Evolutionary conservation across 495 filamentous ascomycete species (phyloP), one percentile per base, ranked within the genome.

Genomic region (Penicillium ucsense): DNA sequence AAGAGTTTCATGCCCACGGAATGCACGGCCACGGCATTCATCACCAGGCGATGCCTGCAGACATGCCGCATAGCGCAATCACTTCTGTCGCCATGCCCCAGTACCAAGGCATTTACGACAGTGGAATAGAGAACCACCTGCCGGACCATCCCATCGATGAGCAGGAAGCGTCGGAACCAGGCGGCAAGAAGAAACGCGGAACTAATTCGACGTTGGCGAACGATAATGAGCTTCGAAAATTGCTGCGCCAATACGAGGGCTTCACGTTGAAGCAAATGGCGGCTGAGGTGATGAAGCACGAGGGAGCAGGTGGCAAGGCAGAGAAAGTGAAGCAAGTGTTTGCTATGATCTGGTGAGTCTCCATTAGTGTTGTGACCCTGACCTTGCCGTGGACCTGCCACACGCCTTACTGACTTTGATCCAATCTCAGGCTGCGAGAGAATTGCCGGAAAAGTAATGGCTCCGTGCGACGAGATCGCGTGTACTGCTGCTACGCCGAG

Each of bases 301-400:
- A 84, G 60, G 83, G 83, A 34, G 85, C 88, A 9, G 71, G 71
- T 7, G 70, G 70, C 8, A 88, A 89, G 61, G 86, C 91, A 5
- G 92, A 98, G 63, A 85, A 94, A 62, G 86, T 89, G 37, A 90
- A 95, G 50, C 92, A 98, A 71, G 82, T 98, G 28, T 96, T 96
- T 63, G 92, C 92, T 9, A 94, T 98, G 87, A 81, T 94, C 48
- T 98, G 92, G 92, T 96, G 80, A 60, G 68, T 20, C 20, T 20
- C 20, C 20, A 20, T 20, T 20, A 2, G 20, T 20, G 20, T 20
- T 20, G 20, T 20, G 20, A 20, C 20, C 20, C 20, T 20, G 20
- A 20, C 20, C 20, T 20, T 20, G 20, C 20, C 2, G 20, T 20
- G 20, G 20, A 20, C 1, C 20, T 8, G 5, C 3, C 9, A 0